Base-by-base conservation (phyloP, 2,329 filamentous ascomycete species). In the Ceratocystis destructans region DNA sequence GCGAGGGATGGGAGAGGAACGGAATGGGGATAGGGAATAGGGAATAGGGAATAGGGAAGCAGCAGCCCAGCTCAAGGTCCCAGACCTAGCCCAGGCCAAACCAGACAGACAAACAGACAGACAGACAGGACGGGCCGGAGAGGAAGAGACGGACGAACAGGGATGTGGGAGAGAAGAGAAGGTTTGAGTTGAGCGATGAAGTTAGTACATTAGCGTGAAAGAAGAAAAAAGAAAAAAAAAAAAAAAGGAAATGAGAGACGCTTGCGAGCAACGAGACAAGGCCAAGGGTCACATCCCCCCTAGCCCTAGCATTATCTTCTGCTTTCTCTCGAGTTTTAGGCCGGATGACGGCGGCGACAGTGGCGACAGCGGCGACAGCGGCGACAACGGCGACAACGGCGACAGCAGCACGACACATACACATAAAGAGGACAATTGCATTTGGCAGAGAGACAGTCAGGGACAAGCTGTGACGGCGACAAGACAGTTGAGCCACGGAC, bases 191-290 rank as follows among this genome's bases (percentile, higher is more conserved):
- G 45, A 17, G 45, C 50, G 6, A 25, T 3, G 22, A 20, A 7
- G 20, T 28, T 7, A 55, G 50, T 25, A 31, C 12, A 25, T 25
- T 55, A 25, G 20, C 20, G 10, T 20, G 12, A 25, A 25, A 55
- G 20, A 55, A 25, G 50, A 25, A 66, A 61, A 33, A 61, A 65
- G 25, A 48, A 46, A 46, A 65, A 61, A 61, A 46, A 28, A 15
- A 65, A 61, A 61, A 46, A 22, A 28, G 7, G 37, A 65, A 61
- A 12, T 17, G 37, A 57, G 33, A 48, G 33, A 55, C 20, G 44
- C 28, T 25, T n/a, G 50, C 37, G 37, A 33, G 15, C 55, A 46
- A 46, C 33, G 20, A 48, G 45, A 48, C 6, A 48, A 20, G 45
- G 20, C 5, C 1, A 28, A 28, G 25, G 33, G 25, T 31, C 7